Base-by-base conservation (phyloP, 1,284 basidiomycete species). In the Xerocomus amazonicus region DNA sequence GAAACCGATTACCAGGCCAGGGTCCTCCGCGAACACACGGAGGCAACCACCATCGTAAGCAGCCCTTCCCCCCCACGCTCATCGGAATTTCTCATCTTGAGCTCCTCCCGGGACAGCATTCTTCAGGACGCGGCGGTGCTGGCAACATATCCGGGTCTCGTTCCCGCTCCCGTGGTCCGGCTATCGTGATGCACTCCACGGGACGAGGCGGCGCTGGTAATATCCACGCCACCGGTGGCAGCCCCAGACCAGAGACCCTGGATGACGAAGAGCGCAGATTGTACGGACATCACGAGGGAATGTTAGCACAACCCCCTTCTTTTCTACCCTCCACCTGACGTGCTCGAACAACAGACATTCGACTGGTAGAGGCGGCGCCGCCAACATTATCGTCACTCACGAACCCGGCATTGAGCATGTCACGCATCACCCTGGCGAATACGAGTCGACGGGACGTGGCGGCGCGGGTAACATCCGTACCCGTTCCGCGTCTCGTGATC, bases 131-230 rank as follows among this genome's bases (percentile, higher is more conserved):
- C 10, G 66, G 66, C 33, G 66, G 66, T n/a, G 32, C 28, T 9
- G 66, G 66, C 4, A 68, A 68, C 45, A 68, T 61, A n/a, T 57
- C 56, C 47, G 57, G 50, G 13, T 62, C 64, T 17, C 59, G 60
- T 48, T 70, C 69, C 31, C 62, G 67, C 27, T 70, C 71, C 42
- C 65, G 66, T 48, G 68, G 66, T 43, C 62, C 66, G 43, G 56
- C 44, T 32, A 42, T 56, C 10, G 61, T 55, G 16, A 48, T 71
- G 32, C 77, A 79, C 56, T 79, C 78, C 19, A 76, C 73, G 8
- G 86, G 85, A 1, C 75, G 87, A 14, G 87, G 87, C 19, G 87
- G 87, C 6, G 74, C 67, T 0, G 87, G 87, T 1, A 90, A 90
- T 59, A 74, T 87, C 38, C 61, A 67, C 2, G 68, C 71, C 4